A percentile compares a stretch with the other conserved stretches of the same genome.
These are phyloP conservation scores for Kluyveromyces sp. DNA, from an alignment of 1,139 yeast species.

Conservation along the genomic window DNA sequence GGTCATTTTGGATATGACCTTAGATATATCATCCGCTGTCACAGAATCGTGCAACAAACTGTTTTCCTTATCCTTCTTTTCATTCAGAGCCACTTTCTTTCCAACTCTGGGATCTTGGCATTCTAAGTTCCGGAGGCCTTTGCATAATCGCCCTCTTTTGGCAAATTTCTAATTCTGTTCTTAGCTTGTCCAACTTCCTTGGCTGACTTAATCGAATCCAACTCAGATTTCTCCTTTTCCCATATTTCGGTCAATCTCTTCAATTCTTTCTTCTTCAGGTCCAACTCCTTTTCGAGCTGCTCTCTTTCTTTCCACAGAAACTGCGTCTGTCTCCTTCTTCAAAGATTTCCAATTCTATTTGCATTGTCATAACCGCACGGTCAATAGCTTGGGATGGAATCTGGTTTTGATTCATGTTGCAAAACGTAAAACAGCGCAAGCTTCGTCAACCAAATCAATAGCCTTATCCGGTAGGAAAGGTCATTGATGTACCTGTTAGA, in stretches of 20 bases:
- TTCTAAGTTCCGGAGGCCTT: slow-evolving; percentile 87
- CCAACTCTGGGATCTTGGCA: slow-evolving; percentile 73
- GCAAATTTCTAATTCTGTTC: slow-evolving; percentile 69
- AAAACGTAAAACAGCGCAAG: slow-evolving; percentile 87
- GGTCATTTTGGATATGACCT: slow-evolving; percentile 87
- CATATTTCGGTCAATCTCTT: slow-evolving; percentile 68
- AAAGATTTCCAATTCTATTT: slow-evolving; percentile 87
- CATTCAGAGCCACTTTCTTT: slow-evolving; percentile 50
- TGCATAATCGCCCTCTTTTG: slow-evolving; percentile 77
- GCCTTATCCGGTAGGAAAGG: slow-evolving; percentile 88
- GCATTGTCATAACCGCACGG: slow-evolving; percentile 84
- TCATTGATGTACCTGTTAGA: slow-evolving; percentile 90
- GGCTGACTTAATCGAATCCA: slow-evolving; percentile 69
- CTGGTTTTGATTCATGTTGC: slow-evolving; percentile 96
- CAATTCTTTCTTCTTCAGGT: slow-evolving; percentile 55
- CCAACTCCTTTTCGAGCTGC: slow-evolving; percentile 56
- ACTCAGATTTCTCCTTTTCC: slow-evolving; percentile 72
- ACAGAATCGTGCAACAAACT: slow-evolving; percentile 80
- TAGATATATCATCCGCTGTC: slow-evolving; percentile 87
- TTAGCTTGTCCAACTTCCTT: slow-evolving; percentile 81
- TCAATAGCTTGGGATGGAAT: slow-evolving; percentile 86
- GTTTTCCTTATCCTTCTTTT: slow-evolving; percentile 31
- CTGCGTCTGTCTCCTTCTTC: slow-evolving; percentile 82
- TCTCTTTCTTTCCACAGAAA: slow-evolving; percentile 70
- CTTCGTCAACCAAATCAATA: slow-evolving; percentile 92